Conservation (phyloP, 805 yeast species). For the Wickerhamomyces subpelliculosus region DNA sequence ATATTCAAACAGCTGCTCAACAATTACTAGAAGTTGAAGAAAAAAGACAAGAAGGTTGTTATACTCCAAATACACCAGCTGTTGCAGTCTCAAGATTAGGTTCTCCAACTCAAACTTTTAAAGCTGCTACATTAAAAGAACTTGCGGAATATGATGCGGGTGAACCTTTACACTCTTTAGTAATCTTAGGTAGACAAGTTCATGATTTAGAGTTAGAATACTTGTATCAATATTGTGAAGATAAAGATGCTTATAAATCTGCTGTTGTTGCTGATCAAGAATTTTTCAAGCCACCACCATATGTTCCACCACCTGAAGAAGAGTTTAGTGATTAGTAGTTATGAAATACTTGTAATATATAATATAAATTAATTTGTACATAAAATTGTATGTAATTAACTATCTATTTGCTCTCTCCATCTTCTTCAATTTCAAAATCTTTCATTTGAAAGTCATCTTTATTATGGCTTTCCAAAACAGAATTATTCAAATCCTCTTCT, state of each 20-base stretch:
- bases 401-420: no score
- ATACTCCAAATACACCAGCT: slow-evolving; percentile 84
- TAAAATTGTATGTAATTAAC: not conserved
- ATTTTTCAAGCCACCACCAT: slow-evolving; percentile 66
- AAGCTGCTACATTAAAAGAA: slow-evolving; percentile 78
- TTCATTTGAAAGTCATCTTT: no score
- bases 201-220: slow-evolving; percentile 91
- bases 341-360: not conserved
- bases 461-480: no score
- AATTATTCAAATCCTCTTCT: no score
- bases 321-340: slow-evolving; percentile 17
- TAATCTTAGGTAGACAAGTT: slow-evolving; percentile 86
- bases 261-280: slow-evolving; percentile 52
- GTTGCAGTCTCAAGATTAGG: slow-evolving; percentile 92
- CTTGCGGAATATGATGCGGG: slow-evolving; percentile 84
- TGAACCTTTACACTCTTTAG: slow-evolving; percentile 87
- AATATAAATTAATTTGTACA: not conserved
- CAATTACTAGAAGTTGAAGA: slow-evolving; percentile 89
- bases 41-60: slow-evolving; percentile 65
- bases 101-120: slow-evolving; percentile 72
- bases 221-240: slow-evolving; percentile 66
- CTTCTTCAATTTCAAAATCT: no score
- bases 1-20: slow-evolving; percentile 79
- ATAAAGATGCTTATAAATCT: slow-evolving; percentile 40
- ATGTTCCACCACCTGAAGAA: slow-evolving; percentile 44